Evolutionary conservation across 75 land plant species (phyloP).

Genomic region (Sequoiadendron giganteum): DNA sequence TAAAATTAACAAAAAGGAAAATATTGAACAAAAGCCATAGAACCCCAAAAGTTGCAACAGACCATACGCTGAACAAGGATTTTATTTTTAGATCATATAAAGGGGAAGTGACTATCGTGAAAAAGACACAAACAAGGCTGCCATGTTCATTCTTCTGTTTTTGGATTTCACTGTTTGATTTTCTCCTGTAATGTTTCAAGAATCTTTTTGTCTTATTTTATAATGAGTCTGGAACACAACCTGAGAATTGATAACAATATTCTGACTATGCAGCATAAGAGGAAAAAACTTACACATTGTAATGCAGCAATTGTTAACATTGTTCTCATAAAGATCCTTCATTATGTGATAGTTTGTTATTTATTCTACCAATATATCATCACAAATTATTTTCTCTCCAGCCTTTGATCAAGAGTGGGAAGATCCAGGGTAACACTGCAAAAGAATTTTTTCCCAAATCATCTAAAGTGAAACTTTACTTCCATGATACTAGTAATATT

Average conservation of each 20-base stretch:
- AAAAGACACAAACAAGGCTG: too few relatives aligned
- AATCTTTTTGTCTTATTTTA: too few relatives aligned
- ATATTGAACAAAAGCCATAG: neutral
- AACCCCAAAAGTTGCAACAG: neutral
- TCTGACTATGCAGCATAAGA: neutral
- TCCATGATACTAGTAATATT: too few relatives aligned
- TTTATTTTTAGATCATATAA: neutral
- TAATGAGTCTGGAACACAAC: neutral
- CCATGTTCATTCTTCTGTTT: neutral
- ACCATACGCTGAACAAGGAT: neutral
- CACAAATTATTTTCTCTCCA: too few relatives aligned
- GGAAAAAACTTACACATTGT: neutral
- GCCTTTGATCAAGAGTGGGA: too few relatives aligned
- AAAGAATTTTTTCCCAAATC: too few relatives aligned
- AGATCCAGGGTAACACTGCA: too few relatives aligned
- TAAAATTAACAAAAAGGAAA: neutral
- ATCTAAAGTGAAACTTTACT: too few relatives aligned
- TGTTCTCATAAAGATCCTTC: too few relatives aligned
- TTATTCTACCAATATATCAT: too few relatives aligned
- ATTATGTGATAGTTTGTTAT: too few relatives aligned
- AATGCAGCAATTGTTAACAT: too few relatives aligned
- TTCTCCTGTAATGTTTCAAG: neutral
- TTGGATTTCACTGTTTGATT: neutral
- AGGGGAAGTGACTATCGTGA: neutral
- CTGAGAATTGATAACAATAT: neutral